A percentile compares a stretch with the other conserved stretches of the same genome.
These are phyloP conservation scores for Oehlia diaphana DNA, from an alignment of 192 early-diverging fungal species.

Conservation along the genomic window DNA sequence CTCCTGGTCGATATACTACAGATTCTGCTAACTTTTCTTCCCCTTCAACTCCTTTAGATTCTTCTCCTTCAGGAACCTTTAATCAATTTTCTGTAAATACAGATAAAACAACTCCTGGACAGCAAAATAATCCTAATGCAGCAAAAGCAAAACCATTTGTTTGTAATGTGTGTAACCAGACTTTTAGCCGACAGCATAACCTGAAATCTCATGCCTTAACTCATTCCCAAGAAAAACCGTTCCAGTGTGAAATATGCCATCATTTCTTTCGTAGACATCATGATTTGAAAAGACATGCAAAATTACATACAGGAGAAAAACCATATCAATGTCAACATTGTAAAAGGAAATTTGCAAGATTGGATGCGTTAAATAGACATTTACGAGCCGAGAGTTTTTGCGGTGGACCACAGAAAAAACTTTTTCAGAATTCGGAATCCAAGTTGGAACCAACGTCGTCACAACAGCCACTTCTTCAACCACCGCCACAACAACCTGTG, in stretches of 20 bases:
- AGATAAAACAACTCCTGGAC: slow-evolving; percentile 6
- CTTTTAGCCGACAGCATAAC: slow-evolving; percentile 59
- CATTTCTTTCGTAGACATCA: slow-evolving; percentile 52
- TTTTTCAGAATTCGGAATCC: slow-evolving; percentile 8
- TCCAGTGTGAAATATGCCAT: slow-evolving; percentile 48
- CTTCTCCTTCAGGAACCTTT: slow-evolving; percentile 11
- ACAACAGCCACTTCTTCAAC: slow-evolving; percentile 12
- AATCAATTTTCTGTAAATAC: slow-evolving; percentile 28
- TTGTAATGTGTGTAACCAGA: slow-evolving; percentile 55
- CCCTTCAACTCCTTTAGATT: neutral
- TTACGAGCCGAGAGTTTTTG: slow-evolving; percentile 46
- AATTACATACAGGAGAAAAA: slow-evolving; percentile 58
- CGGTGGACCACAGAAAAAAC: slow-evolving; percentile 28
- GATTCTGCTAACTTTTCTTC: neutral
- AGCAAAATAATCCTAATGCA: slow-evolving; percentile 19
- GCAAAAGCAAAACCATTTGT: slow-evolving; percentile 46
- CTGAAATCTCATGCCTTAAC: slow-evolving; percentile 60
- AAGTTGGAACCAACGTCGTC: neutral
- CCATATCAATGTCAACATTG: slow-evolving; percentile 50
- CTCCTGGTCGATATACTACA: neutral
- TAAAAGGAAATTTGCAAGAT: slow-evolving; percentile 51
- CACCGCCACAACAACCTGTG: slow-evolving; percentile 2
- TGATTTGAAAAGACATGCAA: slow-evolving; percentile 55
- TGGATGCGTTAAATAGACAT: slow-evolving; percentile 59
- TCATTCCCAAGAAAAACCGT: slow-evolving; percentile 57